Percentiles rank a stretch among this genome's conserved stretches.
Conservation (phyloP, 768 basidiomycete genomes). For the Tricholoma hemisulphureum region DNA sequence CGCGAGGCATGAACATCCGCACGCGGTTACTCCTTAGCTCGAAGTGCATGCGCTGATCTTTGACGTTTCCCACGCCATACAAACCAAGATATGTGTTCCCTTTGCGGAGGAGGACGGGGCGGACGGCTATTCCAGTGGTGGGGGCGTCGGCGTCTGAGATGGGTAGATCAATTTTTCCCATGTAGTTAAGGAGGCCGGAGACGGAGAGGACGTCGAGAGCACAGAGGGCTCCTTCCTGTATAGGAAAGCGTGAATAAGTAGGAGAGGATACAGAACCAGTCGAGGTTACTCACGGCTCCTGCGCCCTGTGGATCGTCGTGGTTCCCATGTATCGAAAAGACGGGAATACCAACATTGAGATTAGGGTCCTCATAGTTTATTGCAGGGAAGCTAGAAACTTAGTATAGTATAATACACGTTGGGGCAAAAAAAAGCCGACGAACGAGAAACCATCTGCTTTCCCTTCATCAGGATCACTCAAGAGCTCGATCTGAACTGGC, state of each 20-base stretch:
- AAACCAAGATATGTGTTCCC: slow-evolving; percentile 85
- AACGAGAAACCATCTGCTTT: slow-evolving; percentile 83
- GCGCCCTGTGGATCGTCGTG: slow-evolving; percentile 99
- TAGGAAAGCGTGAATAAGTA: neutral
- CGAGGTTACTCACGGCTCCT: slow-evolving; percentile 64
- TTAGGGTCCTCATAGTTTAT: slow-evolving; percentile 98
- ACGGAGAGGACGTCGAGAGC: slow-evolving; percentile 95
- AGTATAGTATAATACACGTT: neutral
- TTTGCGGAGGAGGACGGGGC: slow-evolving; percentile 88
- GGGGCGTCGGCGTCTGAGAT: slow-evolving; percentile 64
- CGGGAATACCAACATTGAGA: slow-evolving; percentile 91
- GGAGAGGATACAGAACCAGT: neutral
- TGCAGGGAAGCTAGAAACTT: slow-evolving; percentile 75
- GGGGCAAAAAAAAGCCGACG: slow-evolving; percentile 25
- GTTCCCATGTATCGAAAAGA: slow-evolving; percentile 99
- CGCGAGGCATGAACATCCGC: slow-evolving; percentile 92
- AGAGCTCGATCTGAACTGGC: slow-evolving; percentile 85
- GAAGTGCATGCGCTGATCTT: slow-evolving; percentile 95
- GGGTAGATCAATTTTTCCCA: slow-evolving; percentile 93
- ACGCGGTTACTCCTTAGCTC: slow-evolving; percentile 93
- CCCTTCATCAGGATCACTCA: slow-evolving; percentile 92
- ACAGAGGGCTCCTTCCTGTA: slow-evolving; percentile 89
- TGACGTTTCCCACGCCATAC: slow-evolving; percentile 96
- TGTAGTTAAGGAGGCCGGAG: slow-evolving; percentile 93
- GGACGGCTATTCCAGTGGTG: slow-evolving; percentile 76